Evolutionary conservation across 2,329 filamentous ascomycete genomes (phyloP).

Genomic region (Dothistroma septosporum): DNA sequence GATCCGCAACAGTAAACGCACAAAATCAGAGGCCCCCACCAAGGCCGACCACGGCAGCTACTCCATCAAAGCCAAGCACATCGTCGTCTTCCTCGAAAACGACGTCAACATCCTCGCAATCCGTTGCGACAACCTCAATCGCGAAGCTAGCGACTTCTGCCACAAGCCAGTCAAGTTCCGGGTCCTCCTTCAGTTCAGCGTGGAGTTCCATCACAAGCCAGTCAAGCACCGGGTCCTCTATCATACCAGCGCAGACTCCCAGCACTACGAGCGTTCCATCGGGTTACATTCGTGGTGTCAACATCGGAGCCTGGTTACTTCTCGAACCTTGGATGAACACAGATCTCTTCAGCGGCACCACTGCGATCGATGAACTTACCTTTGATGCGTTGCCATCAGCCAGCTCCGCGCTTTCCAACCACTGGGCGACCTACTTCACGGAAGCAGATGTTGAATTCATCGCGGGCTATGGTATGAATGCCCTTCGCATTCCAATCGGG

Average conservation of each 20-base stretch:
- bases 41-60: too few relatives aligned
- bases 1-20: too few relatives aligned
- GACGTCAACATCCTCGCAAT: too few relatives aligned
- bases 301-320: conserved; percentile 38
- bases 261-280: not conserved
- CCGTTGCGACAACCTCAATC: too few relatives aligned
- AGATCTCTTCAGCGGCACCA: conserved; percentile 34
- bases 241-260: not conserved
- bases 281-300: conserved; percentile 32
- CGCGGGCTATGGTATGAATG: conserved; percentile 35
- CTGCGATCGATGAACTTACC: conserved; percentile 37
- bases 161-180: too few relatives aligned
- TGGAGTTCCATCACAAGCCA: too few relatives aligned
- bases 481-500: conserved; percentile 49
- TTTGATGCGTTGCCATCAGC: conserved; percentile 37
- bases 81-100: too few relatives aligned
- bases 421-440: conserved; percentile 39
- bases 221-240: too few relatives aligned
- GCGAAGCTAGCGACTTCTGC: too few relatives aligned
- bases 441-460: conserved; percentile 41
- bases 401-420: conserved; percentile 26
- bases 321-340: conserved; percentile 38
- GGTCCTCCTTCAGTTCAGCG: too few relatives aligned
- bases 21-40: too few relatives aligned
- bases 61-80: too few relatives aligned